Evolutionary conservation across 2,329 filamentous ascomycete genomes (phyloP).

Genomic region (Thermomyces lanuginosus): DNA sequence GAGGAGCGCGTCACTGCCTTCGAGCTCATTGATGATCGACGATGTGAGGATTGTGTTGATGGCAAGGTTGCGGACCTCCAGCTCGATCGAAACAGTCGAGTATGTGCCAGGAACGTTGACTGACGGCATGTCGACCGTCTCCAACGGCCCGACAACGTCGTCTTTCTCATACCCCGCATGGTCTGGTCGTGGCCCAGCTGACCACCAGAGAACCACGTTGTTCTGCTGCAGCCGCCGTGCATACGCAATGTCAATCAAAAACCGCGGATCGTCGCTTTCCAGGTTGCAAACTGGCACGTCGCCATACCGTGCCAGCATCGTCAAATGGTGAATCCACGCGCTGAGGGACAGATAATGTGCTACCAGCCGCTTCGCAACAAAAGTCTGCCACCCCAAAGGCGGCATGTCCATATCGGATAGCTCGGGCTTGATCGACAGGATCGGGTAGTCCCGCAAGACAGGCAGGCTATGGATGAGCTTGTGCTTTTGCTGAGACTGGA

Average conservation of each 20-base stretch:
- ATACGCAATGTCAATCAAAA: constrained; percentile 91
- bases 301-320: constrained; percentile 75
- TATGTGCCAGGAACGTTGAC: constrained; percentile 90
- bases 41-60: constrained; percentile 98
- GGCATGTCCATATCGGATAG: constrained; percentile 72
- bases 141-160: constrained; percentile 65
- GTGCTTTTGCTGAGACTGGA: constrained; percentile 76
- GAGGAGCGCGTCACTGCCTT: constrained; percentile 74
- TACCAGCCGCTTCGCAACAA: constrained; percentile 71
- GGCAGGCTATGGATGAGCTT: constrained; percentile 74
- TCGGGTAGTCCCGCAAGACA: constrained; percentile 65
- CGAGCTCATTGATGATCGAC: constrained; percentile 88
- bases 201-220: constrained; percentile 96
- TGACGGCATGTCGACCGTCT: constrained; percentile 78
- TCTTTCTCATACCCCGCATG: constrained; percentile 94
- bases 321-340: constrained; percentile 77
- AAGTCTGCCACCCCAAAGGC: constrained; percentile 82
- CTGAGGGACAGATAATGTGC: constrained; percentile 86
- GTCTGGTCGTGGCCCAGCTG: constrained; percentile 66
- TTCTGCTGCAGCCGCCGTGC: constrained; percentile 77
- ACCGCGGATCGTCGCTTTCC: constrained; percentile 83
- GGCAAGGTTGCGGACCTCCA: constrained; percentile 82
- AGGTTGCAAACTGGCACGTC: constrained; percentile 91
- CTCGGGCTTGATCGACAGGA: constrained; percentile 66
- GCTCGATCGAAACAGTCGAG: constrained; percentile 86